These are phyloP conservation scores for Santalum album DNA, from an alignment of 164 flowering plant genomes.

Conservation along the genomic window DNA sequence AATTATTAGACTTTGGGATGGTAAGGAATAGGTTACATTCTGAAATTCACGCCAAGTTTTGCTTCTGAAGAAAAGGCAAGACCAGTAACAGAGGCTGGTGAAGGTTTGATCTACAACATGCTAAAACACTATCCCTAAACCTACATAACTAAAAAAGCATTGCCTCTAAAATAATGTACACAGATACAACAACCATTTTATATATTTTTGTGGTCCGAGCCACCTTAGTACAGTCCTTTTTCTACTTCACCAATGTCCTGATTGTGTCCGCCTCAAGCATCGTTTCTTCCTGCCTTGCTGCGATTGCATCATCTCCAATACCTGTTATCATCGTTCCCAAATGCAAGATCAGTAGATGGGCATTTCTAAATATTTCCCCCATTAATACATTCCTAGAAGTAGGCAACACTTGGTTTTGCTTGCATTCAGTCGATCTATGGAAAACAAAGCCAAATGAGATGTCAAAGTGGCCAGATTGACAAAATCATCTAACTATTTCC, in stretches of 20 bases:
- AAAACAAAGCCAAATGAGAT: too few species aligned
- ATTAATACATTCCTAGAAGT: background rate
- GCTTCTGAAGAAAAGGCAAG: too few species aligned
- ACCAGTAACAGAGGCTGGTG: too few species aligned
- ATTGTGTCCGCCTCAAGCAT: slow-evolving; percentile 60
- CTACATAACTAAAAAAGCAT: slow-evolving; percentile 9
- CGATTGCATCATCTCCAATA: slow-evolving; percentile 41
- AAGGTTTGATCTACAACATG: too few species aligned
- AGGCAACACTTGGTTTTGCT: background rate
- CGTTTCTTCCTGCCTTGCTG: slow-evolving; percentile 35
- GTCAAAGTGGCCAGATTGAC: too few species aligned
- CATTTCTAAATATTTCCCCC: background rate
- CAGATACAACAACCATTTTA: too few species aligned
- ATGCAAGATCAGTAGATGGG: background rate
- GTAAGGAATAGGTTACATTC: too few species aligned
- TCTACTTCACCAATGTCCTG: slow-evolving; percentile 58
- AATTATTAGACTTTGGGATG: too few species aligned
- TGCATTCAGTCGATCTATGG: too few species aligned
- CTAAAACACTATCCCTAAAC: background rate
- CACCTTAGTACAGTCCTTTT: background rate
- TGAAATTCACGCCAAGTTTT: too few species aligned
- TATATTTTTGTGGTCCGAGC: too few species aligned
- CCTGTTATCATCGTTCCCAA: slow-evolving; percentile 37
- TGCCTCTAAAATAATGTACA: slow-evolving; percentile 25
- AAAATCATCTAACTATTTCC: too few species aligned